Evolutionary conservation across 495 filamentous ascomycete species (phyloP), one percentile per base, ranked within the genome.

Genomic region (Staphylotrichum tortipilum): DNA sequence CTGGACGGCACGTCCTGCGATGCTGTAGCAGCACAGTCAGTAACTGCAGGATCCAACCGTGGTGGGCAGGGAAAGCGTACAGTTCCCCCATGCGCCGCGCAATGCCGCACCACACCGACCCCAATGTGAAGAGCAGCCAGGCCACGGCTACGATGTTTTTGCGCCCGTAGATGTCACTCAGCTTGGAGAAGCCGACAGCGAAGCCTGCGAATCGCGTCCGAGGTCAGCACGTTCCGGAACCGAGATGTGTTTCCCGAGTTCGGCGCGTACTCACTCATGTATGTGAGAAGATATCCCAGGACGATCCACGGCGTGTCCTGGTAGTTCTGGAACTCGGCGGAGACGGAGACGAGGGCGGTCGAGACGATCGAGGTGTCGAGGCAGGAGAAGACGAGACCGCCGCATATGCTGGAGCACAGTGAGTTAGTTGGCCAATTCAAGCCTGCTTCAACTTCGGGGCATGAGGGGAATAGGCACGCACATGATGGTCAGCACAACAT

Each of bases 281-380:
- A 82, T 0, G 77, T 80, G 19, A 83, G 53, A 4, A 84, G 61
- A 54, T 84, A 85, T 3, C 70, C 68, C 12, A 79, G 71, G 8
- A 84, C 64, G 10, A 81, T 63, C 82, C 82, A 85, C 15, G 73
- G 72, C 4, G 65, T 68, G 48, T 79, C 67, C 17, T 72, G 61
- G 47, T 78, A 78, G 31, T 78, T 69, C 7, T 72, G 52, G 18
- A 83, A 57, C 19, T 75, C 73, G 36, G 74, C 67, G 3, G 75
- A 78, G 41, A 84, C 82, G 10, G 72, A 72, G 14, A 82, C 72
- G 6, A 84, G 68, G 3, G 82, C 75, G 0, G 81, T 84, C 33
- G 78, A 77, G 12, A 84, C 76, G 41, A 83, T 82, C 0, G 80
- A 78, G n/a, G 75, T 74, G 47, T 84, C 81, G 10, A 84, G 56